These are phyloP conservation scores for Coniochaeta ligniaria DNA, from an alignment of 2,329 filamentous ascomycete species.

Conservation along the genomic window DNA sequence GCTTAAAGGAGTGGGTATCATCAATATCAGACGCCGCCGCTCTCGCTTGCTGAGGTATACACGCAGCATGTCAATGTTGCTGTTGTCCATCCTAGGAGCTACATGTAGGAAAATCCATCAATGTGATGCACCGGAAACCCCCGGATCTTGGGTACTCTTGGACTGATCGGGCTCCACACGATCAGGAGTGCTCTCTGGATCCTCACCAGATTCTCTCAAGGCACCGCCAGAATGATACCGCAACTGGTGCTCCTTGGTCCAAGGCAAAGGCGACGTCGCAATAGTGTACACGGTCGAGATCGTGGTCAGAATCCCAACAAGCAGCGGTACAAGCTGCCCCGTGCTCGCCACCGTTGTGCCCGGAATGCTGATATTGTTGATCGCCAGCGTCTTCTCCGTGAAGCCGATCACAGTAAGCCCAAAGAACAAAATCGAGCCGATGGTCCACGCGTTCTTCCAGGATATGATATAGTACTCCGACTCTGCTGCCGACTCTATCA, in stretches of 20 bases:
- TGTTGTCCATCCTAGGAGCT: too few relatives aligned
- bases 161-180: neutral
- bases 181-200: neutral
- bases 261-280: neutral
- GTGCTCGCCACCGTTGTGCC: neutral
- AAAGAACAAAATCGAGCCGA: neutral
- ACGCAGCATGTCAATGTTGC: too few relatives aligned
- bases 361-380: neutral
- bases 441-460: neutral
- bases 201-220: neutral
- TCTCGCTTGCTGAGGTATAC: too few relatives aligned
- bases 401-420: neutral
- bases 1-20: too few relatives aligned
- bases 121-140: too few relatives aligned
- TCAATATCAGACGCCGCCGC: too few relatives aligned
- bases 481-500: neutral
- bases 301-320: neutral
- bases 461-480: neutral
- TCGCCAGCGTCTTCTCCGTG: neutral
- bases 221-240: neutral
- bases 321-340: neutral
- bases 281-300: neutral
- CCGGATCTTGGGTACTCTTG: neutral
- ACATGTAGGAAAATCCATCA: too few relatives aligned
- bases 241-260: neutral